A percentile compares a stretch with the other conserved stretches of the same genome.
phyloP scores from a whole-genome alignment of 495 filamentous ascomycete genomes.

The Podospora comata region DNA sequence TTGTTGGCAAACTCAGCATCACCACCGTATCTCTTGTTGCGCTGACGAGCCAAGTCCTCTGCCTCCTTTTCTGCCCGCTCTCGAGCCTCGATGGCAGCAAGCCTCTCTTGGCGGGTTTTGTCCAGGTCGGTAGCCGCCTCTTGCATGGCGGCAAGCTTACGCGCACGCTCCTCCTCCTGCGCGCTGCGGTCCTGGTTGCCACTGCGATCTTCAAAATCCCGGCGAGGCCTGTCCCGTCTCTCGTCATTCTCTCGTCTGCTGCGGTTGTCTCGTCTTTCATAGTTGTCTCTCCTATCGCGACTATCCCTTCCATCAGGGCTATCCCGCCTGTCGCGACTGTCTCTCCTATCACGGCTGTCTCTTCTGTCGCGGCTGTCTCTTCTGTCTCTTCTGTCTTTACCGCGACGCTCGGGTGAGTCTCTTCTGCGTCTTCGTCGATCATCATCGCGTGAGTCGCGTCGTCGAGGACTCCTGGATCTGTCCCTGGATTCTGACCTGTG shows the following conservation, averaged over 20 bases:
- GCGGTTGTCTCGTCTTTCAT: slow-evolving; percentile 13
- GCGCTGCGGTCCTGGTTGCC: slow-evolving; percentile 11
- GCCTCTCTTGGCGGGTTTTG: slow-evolving; percentile 63
- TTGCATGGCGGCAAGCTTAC: slow-evolving; percentile 85
- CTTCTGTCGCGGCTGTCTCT: slow-evolving; percentile 7
- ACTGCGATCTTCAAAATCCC: slow-evolving; percentile 28
- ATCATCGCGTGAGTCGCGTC: slow-evolving; percentile 35
- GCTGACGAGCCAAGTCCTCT: slow-evolving; percentile 58
- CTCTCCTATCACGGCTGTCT: slow-evolving; percentile 8
- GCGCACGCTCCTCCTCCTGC: slow-evolving; percentile 49
- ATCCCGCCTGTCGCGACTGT: slow-evolving; percentile 6
- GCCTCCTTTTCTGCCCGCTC: slow-evolving; percentile 62
- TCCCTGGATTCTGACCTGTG: slow-evolving; percentile 42
- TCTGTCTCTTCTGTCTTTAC: slow-evolving; percentile 16
- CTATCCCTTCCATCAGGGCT: slow-evolving; percentile 4
- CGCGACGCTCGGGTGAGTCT: slow-evolving; percentile 29
- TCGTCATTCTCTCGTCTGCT: slow-evolving; percentile 25
- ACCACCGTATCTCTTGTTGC: slow-evolving; percentile 58
- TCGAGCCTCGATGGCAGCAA: slow-evolving; percentile 62
- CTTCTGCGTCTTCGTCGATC: slow-evolving; percentile 31
- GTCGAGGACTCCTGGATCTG: slow-evolving; percentile 32
- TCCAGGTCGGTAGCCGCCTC: slow-evolving; percentile 77
- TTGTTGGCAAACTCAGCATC: slow-evolving; percentile 59
- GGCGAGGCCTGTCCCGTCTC: slow-evolving; percentile 24
- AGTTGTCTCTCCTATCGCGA: slow-evolving; percentile 15